Evolutionary conservation across 345 rosid genomes (phyloP), one percentile per base, ranked within the genome.

Genomic region (Hypericum perforatum): DNA sequence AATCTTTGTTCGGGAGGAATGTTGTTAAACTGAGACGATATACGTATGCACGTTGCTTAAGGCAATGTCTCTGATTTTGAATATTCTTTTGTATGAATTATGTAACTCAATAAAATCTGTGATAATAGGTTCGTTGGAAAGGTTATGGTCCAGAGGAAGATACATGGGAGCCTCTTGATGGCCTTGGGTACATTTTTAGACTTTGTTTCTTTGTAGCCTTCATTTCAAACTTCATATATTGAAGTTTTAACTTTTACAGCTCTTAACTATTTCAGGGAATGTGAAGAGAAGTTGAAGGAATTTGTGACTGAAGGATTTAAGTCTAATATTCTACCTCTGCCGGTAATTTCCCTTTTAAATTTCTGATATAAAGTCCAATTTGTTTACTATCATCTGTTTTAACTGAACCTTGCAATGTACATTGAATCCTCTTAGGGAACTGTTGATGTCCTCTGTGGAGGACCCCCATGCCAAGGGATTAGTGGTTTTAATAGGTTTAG

Each of bases 381-480:
- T 46, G 15, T 12, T 9, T 46, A 5, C 7, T 46, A 5, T n/a
- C 22, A 12, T 46, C 22, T 12, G 9, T 14, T 16, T 14, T 11
- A 45, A 45, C 3, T 10, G 11, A 0, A 6, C 43, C 0, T 15
- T 12, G 10, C 43, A 41, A 41, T 52, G 42, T 3, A 0, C n/a
- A 58, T 36, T 60, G 16, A 10, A 5, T 39, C 45, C 49, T 14
- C 57, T 22, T 37, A 86, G 95, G 90, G 95, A 8, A 61, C 51
- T 53, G 84, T 66, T 7, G 83, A 82, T 74, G 88, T 83, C n/a
- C 49, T 89, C 36, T 83, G 97, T 49, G 95, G 95, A 3, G 95
- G 97, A 1, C 95, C 97, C 0, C 92, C 97, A 0, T 89, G 94
- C 52, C 95, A 89, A 72, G 97, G 97, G 0, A 65, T 89, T 11